These are phyloP conservation scores for Colletotrichum liriopes DNA, from an alignment of 2,329 filamentous ascomycete genomes.

Conservation along the genomic window DNA sequence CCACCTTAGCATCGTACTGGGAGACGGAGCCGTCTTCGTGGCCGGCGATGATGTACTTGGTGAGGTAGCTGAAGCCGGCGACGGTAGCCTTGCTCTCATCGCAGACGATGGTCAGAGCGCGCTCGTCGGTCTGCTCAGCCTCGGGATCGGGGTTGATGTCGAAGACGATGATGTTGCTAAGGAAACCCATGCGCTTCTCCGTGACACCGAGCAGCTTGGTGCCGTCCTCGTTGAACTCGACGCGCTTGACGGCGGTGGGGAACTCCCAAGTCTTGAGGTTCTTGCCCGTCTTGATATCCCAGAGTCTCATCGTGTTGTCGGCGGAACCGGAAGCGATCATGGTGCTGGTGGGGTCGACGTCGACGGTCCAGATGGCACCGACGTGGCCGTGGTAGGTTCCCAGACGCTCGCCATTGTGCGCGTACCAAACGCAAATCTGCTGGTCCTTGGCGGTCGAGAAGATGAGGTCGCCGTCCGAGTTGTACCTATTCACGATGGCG, in stretches of 20 bases:
- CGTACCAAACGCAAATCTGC: slow-evolving; percentile 96
- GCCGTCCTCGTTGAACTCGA: slow-evolving; percentile 97
- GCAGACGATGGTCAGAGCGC: slow-evolving; percentile 88
- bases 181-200: slow-evolving; percentile 97
- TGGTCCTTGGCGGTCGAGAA: slow-evolving; percentile 98
- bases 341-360: slow-evolving; percentile 92
- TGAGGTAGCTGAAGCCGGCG: slow-evolving; percentile 94
- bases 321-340: slow-evolving; percentile 95
- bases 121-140: slow-evolving; percentile 88
- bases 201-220: slow-evolving; percentile 92
- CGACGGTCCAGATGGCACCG: slow-evolving; percentile 98
- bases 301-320: slow-evolving; percentile 98
- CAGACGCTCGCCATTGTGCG: slow-evolving; percentile 97
- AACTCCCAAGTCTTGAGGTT: slow-evolving; percentile 99
- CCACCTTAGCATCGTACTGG: slow-evolving; percentile 90
- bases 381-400: slow-evolving; percentile 98
- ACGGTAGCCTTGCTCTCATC: slow-evolving; percentile 98
- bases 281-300: slow-evolving; percentile 94
- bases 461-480: slow-evolving; percentile 94
- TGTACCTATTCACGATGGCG: slow-evolving; percentile 72
- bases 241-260: slow-evolving; percentile 95
- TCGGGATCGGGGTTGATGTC: slow-evolving; percentile 89
- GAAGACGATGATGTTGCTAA: slow-evolving; percentile 93
- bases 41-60: slow-evolving; percentile 96
- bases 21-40: slow-evolving; percentile 97